Evolutionary conservation across 805 yeast genomes (phyloP).

Genomic region (Candida tammaniensis): DNA sequence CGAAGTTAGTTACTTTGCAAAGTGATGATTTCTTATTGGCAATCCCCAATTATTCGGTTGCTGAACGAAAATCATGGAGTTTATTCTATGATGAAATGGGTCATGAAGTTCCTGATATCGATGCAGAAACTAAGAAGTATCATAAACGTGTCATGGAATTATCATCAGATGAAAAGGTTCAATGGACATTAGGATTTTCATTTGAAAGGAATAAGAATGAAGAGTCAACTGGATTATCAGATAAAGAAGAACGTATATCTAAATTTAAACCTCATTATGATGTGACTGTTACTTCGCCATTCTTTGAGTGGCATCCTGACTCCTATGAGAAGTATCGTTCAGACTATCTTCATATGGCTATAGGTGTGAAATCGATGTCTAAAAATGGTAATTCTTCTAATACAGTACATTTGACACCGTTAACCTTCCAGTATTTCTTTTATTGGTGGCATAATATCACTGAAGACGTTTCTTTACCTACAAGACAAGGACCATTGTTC

Average conservation of each 20-base stretch:
- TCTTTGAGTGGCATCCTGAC: constrained; percentile 57
- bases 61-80: constrained; percentile 37
- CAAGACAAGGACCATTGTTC: constrained; percentile 35
- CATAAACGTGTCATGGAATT: constrained; percentile 53
- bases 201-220: constrained; percentile 60
- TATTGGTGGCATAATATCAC: constrained; percentile 42
- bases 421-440: constrained; percentile 36
- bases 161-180: constrained; percentile 55
- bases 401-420: constrained; percentile 37
- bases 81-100: constrained; percentile 26
- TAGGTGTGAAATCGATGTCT: constrained; percentile 35
- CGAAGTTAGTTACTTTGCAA: constrained; percentile 50
- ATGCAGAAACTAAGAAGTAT: constrained; percentile 28
- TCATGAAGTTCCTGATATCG: constrained; percentile 19
- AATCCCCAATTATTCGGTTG: constrained; percentile 47
- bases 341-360: constrained; percentile 64
- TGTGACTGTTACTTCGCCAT: constrained; percentile 60
- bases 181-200: constrained; percentile 73
- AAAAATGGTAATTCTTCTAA: constrained; percentile 29
- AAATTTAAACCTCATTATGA: constrained; percentile 62
- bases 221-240: constrained; percentile 25
- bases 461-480: constrained; percentile 31
- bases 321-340: constrained; percentile 80
- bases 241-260: constrained; percentile 41
- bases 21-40: constrained; percentile 58